These are phyloP conservation scores for Lonicera japonica DNA, from an alignment of 129 eudicot genomes.

Conservation along the genomic window DNA sequence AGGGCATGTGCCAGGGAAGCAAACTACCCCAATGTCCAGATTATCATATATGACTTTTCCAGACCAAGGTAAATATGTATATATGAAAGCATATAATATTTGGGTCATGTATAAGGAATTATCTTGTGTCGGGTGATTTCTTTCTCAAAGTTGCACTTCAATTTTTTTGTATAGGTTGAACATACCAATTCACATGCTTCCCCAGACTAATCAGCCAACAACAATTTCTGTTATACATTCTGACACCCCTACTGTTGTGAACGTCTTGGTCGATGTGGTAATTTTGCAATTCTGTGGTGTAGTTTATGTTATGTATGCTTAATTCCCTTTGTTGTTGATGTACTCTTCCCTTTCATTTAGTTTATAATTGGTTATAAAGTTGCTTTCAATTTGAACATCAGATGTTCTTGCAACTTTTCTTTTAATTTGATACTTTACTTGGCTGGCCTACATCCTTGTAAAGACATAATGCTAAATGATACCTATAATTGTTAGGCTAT, in stretches of 20 bases:
- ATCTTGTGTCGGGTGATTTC: neutral
- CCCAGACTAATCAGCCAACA: slow-evolving; percentile 84
- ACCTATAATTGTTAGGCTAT: no score
- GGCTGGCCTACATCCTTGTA: no score
- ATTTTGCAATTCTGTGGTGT: neutral
- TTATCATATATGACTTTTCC: slow-evolving; percentile 75
- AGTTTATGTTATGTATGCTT: slow-evolving; percentile 4
- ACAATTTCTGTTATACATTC: slow-evolving; percentile 61
- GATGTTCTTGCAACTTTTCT: neutral
- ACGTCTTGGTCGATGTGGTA: slow-evolving; percentile 87
- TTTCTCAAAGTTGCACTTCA: neutral
- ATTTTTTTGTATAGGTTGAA: slow-evolving; percentile 47
- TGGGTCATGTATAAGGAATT: neutral
- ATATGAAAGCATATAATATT: neutral
- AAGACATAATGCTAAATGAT: no score
- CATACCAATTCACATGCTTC: slow-evolving; percentile 78
- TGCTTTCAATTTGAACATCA: neutral
- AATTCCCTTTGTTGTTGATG: neutral
- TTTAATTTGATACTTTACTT: no score
- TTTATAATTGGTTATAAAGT: neutral
- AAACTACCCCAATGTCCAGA: slow-evolving; percentile 54
- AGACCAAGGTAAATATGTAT: slow-evolving; percentile 55
- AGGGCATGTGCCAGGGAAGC: slow-evolving; percentile 78
- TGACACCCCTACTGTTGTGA: slow-evolving; percentile 75
- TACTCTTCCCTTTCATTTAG: neutral